phyloP scores from a whole-genome alignment of 2,329 filamentous ascomycete species.

The Diplodia mutila region DNA sequence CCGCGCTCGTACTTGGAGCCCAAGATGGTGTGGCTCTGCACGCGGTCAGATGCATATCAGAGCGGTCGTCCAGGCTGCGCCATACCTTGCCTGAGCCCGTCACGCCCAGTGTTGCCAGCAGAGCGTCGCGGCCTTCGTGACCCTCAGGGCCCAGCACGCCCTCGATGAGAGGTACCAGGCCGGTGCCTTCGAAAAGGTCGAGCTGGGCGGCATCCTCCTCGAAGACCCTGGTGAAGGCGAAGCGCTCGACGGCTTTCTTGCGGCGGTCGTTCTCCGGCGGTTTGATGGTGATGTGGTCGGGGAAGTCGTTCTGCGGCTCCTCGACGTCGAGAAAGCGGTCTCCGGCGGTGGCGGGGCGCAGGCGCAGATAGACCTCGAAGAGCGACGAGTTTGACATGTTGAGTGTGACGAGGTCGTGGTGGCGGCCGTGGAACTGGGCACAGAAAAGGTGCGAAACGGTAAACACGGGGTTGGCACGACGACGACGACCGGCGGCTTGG shows the following conservation, averaged over 20 bases:
- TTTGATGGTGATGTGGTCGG: conserved; percentile 57
- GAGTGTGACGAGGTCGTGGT: conserved; percentile 25
- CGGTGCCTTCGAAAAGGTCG: conserved; percentile 82
- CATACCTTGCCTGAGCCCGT: conserved; percentile 93
- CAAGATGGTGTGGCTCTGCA: conserved; percentile 90
- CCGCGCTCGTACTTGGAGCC: conserved; percentile 86
- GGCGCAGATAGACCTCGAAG: conserved; percentile 88
- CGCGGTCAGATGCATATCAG: not conserved
- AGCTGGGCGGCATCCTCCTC: conserved; percentile 83
- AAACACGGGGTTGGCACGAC: conserved; percentile 11
- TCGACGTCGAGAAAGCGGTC: conserved; percentile 84
- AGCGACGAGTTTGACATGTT: conserved; percentile 58
- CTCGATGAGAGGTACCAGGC: conserved; percentile 74
- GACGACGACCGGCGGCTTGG: conserved; percentile 5
- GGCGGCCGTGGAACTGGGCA: not conserved
- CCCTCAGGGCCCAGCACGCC: conserved; percentile 75
- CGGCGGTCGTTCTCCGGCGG: conserved; percentile 78
- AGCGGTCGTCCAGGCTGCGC: not conserved
- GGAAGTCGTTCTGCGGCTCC: conserved; percentile 41
- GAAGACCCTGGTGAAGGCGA: conserved; percentile 92
- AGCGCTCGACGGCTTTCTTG: conserved; percentile 87
- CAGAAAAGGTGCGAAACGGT: not conserved
- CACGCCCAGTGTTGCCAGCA: conserved; percentile 89
- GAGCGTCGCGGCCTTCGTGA: conserved; percentile 80
- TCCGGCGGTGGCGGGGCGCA: conserved; percentile 56